These are phyloP conservation scores for Zizania latifolia DNA, from an alignment of 176 grass and related monocot species.

Conservation along the genomic window DNA sequence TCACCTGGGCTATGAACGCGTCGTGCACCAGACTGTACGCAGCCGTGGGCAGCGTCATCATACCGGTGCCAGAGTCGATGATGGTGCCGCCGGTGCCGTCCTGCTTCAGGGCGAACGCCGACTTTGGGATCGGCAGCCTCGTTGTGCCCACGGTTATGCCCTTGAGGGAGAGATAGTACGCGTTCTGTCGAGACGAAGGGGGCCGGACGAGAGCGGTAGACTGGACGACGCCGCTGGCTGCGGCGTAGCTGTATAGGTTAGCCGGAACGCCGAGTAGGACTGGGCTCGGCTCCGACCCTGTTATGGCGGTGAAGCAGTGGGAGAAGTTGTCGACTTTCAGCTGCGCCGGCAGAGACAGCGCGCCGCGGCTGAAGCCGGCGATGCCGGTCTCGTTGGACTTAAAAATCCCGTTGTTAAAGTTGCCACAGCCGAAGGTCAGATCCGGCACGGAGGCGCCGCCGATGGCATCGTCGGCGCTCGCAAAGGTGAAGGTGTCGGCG, in stretches of 20 bases:
- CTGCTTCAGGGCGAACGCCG: constrained; percentile 19
- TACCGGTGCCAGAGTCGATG: constrained; percentile 54
- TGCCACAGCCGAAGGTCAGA: constrained; percentile 47
- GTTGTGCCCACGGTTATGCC: constrained; percentile 46
- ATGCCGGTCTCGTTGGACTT: constrained; percentile 37
- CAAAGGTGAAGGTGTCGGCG: constrained; percentile 53
- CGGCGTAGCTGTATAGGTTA: constrained; percentile 7
- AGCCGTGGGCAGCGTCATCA: constrained; percentile 31
- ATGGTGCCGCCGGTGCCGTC: constrained; percentile 42
- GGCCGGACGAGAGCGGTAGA: constrained; percentile 35
- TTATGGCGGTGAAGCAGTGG: constrained; percentile 53
- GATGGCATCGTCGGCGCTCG: background rate
- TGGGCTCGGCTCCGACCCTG: constrained; percentile 32
- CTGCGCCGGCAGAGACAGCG: constrained; percentile 61
- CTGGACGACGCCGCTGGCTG: constrained; percentile 1
- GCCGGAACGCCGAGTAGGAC: constrained; percentile 46
- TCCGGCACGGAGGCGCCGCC: background rate
- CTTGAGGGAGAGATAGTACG: constrained; percentile 41
- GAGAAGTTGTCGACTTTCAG: constrained; percentile 55
- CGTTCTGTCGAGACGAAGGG: background rate
- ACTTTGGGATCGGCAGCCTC: constrained; percentile 31
- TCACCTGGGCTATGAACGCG: too few species aligned
- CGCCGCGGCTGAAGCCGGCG: too few species aligned
- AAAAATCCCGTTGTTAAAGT: constrained; percentile 14
- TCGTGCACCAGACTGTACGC: too few species aligned